Base-by-base conservation (phyloP, 2,329 filamentous ascomycete species). In the Dothidotthia symphoricarpi region DNA sequence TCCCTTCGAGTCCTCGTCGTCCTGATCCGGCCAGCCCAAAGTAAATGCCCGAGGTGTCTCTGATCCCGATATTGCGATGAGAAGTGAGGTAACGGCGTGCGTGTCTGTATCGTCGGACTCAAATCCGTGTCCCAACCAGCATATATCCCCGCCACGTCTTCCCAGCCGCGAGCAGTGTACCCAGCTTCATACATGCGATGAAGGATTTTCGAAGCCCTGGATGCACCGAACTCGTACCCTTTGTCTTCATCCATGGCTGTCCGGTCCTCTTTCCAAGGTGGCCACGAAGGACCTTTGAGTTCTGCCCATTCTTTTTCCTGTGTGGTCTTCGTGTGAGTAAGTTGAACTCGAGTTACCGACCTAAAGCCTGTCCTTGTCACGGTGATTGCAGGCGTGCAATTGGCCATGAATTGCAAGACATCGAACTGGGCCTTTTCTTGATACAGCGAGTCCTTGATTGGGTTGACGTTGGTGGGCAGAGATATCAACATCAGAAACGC, bases 251-350 rank as follows among this genome's bases (percentile, higher is more conserved):
- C 80, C 54, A 83, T 77, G 1, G 77, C 79, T 12, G 77, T 74
- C 36, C 71, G 77, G 31, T 80, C 75, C 53, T 79, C 74, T 57
- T 81, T 82, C 79, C 80, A 84, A 0, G 81, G 81, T 11, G 81
- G 81, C 81, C 81, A 84, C 6, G 77, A 79, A 7, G 72, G 64
- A 3, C 77, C 72, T 64, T 83, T 81, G 14, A 82, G 65, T 29
- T 70, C 65, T 3, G 79, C 79, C 72, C 78, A 83, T 41, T 77
- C 69, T 17, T 67, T 72, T 52, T 84, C 81, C 17, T 67, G 62
- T 0, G 50, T 25, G 1, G 78, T 81, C 57, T 83, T 83, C 28
- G 66, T 67, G 38, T 77, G 77, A 5, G 75, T 73, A 10, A 83
- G 63, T 51, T 83, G 80, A n/a, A 78, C 69, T 2, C 70, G 69